Evolutionary conservation across 1,284 basidiomycete species (phyloP).

Genomic region (Neotropicomus parvogracilis): DNA sequence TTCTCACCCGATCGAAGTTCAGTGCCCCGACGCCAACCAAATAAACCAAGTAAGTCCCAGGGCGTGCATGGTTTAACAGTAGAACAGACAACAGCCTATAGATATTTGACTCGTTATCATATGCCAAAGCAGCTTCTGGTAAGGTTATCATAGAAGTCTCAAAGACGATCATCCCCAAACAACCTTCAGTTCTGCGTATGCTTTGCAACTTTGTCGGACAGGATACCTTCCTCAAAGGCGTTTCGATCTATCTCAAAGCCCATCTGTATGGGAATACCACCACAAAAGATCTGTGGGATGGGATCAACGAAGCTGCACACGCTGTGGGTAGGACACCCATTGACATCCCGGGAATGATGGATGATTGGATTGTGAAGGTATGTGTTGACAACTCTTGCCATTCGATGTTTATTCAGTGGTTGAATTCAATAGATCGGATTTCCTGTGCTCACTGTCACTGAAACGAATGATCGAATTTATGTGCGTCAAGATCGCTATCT

Average conservation of each 20-base stretch:
- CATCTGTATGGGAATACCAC: constrained; percentile 81
- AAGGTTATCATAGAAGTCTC: constrained; percentile 9
- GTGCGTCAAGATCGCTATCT: constrained; percentile 93
- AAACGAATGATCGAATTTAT: constrained; percentile 65
- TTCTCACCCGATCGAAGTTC: constrained; percentile 94
- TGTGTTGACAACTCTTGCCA: not conserved
- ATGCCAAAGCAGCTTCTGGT: constrained; percentile 85
- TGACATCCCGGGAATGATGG: constrained; percentile 83
- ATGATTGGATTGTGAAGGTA: constrained; percentile 89
- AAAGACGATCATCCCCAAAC: constrained; percentile 5
- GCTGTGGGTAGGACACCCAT: constrained; percentile 27
- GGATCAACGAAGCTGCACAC: constrained; percentile 76
- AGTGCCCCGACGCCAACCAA: constrained; percentile 83
- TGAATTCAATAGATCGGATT: constrained; percentile 61
- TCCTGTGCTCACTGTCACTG: constrained; percentile 86
- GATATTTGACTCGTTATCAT: constrained; percentile 86
- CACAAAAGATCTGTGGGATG: constrained; percentile 88
- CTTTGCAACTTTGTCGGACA: constrained; percentile 86
- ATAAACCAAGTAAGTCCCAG: constrained; percentile 63
- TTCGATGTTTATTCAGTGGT: not conserved
- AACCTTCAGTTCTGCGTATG: constrained; percentile 80
- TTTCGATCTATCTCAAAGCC: constrained; percentile 90
- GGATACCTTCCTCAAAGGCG: constrained; percentile 82
- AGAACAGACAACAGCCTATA: constrained; percentile 27
- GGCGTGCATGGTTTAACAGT: not conserved